Percentiles rank a stretch among this genome's conserved stretches.
Conservation (phyloP, 495 filamentous ascomycete genomes). For the Annulohypoxylon stygium region DNA sequence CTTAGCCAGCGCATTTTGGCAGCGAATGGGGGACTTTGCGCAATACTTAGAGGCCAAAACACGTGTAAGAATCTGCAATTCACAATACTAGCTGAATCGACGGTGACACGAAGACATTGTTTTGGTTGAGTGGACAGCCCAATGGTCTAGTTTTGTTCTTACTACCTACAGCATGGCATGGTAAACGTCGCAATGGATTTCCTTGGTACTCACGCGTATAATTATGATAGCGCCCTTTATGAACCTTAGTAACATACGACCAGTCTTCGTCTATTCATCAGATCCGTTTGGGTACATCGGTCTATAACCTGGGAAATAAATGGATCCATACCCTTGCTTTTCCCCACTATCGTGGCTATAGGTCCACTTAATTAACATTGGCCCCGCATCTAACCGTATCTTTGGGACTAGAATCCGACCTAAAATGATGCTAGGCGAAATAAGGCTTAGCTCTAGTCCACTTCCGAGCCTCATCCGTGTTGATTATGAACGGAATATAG, state of each 20-base stretch:
- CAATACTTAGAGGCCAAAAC: no score
- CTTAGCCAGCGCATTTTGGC: conserved; percentile 8
- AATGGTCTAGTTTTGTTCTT: background rate
- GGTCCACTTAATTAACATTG: no score
- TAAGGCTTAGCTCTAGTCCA: background rate
- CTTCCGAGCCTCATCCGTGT: conserved; percentile 1
- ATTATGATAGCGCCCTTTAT: no score
- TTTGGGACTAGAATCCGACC: background rate
- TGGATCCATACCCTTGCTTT: background rate
- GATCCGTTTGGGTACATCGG: conserved; percentile 1
- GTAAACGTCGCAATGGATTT: background rate
- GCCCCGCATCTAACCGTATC: conserved; percentile 2
- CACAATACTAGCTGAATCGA: no score
- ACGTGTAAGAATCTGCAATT: no score
- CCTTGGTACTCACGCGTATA: no score
- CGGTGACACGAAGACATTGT: background rate
- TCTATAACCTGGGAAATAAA: conserved; percentile 2
- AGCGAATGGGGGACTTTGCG: no score
- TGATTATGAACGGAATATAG: background rate
- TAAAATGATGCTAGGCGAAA: background rate
- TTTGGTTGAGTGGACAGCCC: background rate
- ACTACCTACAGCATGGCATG: background rate
- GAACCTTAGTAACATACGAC: background rate
- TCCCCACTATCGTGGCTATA: no score
- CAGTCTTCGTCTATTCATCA: background rate